Evolutionary conservation across 1,139 yeast species (phyloP), one percentile per base, ranked within the genome.

Genomic region (Debaryomycetaceae sp.): DNA sequence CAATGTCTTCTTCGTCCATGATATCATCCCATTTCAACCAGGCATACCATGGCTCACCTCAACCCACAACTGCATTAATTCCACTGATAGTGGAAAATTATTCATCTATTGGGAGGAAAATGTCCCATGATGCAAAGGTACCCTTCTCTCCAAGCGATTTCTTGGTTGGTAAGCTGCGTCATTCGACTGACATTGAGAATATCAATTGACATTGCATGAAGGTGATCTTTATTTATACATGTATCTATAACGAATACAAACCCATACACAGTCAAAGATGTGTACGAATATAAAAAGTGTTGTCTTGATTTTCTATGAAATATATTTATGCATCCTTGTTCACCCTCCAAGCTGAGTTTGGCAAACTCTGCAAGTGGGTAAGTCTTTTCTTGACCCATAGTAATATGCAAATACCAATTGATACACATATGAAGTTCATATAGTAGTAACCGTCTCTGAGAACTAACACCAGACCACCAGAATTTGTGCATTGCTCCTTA

Each of bases 371-470:
- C 46, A 87, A 68, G 49, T 75, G 63, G 9, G 68, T 62, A 23
- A 81, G 78, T 49, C 85, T 85, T 45, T 70, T 74, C 53, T 77
- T 80, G 39, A 88, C 84, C 81, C 86, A 89, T 42, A 81, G 72
- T 61, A 85, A 87, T 14, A 90, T 69, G 0, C 73, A n/a, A 8
- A 85, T 48, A 1, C 98, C 98, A 37, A 87, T 49, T 0, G 63
- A 42, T 4, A 91, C 79, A 63, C 98, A 91, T 9, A 89, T 46
- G 6, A 80, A 47, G 59, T 89, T 91, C 42, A 95, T 85, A 43
- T 80, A 76, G 60, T 85, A 89, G 65, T 90, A 93, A 0, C 99
- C 99, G 63, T 93, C 99, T 46, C 79, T 72, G 1, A 76, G 48
- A 4, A 80, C 66, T 1, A 59, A 54, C 54, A 89, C 80, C 3